A percentile compares a stretch with the other conserved stretches of the same genome.
These are phyloP conservation scores for Neurospora tetraspora DNA, from an alignment of 495 filamentous ascomycete species.

Conservation along the genomic window DNA sequence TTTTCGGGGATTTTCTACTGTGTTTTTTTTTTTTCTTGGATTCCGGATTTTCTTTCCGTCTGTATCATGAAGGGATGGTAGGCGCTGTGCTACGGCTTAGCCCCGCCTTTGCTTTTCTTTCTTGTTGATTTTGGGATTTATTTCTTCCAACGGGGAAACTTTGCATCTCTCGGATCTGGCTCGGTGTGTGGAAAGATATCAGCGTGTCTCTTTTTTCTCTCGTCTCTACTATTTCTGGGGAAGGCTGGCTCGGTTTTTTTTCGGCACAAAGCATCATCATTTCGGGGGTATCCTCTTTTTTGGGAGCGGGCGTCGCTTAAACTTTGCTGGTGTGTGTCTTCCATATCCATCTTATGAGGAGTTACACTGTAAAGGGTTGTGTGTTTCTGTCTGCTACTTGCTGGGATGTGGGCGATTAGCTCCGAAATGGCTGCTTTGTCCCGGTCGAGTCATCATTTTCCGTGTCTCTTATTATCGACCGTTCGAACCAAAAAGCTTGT, in stretches of 20 bases:
- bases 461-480: neutral
- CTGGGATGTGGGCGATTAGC: neutral
- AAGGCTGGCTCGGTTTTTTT: neutral
- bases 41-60: conserved; percentile 6
- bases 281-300: neutral
- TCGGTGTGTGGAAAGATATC: conserved; percentile 1
- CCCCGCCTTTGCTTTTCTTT: conserved; percentile 10
- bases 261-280: neutral
- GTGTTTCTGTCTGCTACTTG: neutral
- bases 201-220: neutral
- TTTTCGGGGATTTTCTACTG: conserved; percentile 2
- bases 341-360: neutral
- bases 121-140: conserved; percentile 9
- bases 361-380: neutral
- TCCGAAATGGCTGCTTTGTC: neutral
- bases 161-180: conserved; percentile 23
- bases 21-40: conserved; percentile 1
- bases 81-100: conserved; percentile 6
- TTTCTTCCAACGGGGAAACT: conserved; percentile 10
- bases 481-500: neutral
- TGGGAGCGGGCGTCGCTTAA: neutral
- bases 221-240: neutral
- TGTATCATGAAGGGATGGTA: conserved; percentile 20
- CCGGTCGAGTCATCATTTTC: neutral
- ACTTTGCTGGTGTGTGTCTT: neutral